Evolutionary conservation across 257 asterid genomes (phyloP).

Genomic region (Coffea canephora): DNA sequence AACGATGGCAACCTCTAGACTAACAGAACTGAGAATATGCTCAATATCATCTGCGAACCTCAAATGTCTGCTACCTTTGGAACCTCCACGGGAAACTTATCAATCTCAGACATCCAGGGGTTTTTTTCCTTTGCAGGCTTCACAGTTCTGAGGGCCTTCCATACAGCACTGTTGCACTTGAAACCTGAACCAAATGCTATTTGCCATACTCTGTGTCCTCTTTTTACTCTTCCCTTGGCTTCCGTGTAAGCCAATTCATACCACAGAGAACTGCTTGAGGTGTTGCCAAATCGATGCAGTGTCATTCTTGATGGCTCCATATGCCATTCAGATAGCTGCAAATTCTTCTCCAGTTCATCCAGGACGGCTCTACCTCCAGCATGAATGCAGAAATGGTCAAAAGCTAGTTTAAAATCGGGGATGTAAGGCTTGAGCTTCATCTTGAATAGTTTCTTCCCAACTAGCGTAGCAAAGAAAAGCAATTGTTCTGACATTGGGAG

Average conservation of each 20-base stretch:
- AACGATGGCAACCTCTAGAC: not conserved
- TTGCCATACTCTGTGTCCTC: conserved; percentile 45
- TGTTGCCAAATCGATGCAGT: conserved; percentile 40
- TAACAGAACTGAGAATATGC: not conserved
- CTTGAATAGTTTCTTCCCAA: conserved; percentile 36
- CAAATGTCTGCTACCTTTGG: conserved; percentile 33
- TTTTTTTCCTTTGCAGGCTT: conserved; percentile 29
- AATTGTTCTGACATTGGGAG: conserved; percentile 40
- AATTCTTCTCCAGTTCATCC: conserved; percentile 44
- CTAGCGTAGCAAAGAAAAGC: conserved; percentile 32
- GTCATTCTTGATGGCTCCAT: conserved; percentile 50
- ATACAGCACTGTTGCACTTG: conserved; percentile 45
- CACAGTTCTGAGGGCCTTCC: conserved; percentile 38
- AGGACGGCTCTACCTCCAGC: conserved; percentile 48
- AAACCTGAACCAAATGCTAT: conserved; percentile 48
- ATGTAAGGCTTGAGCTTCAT: conserved; percentile 41
- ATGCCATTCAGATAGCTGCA: conserved; percentile 37
- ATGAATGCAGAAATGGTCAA: conserved; percentile 48
- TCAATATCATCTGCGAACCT: not conserved
- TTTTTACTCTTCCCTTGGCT: conserved; percentile 40
- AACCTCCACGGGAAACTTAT: conserved; percentile 36
- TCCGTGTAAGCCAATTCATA: conserved; percentile 42
- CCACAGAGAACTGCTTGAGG: conserved; percentile 47
- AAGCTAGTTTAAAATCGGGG: conserved; percentile 41
- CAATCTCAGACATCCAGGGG: conserved; percentile 41